These are phyloP conservation scores for Wickerhamomyces sydowiorum DNA, from an alignment of 805 yeast genomes.

Conservation along the genomic window DNA sequence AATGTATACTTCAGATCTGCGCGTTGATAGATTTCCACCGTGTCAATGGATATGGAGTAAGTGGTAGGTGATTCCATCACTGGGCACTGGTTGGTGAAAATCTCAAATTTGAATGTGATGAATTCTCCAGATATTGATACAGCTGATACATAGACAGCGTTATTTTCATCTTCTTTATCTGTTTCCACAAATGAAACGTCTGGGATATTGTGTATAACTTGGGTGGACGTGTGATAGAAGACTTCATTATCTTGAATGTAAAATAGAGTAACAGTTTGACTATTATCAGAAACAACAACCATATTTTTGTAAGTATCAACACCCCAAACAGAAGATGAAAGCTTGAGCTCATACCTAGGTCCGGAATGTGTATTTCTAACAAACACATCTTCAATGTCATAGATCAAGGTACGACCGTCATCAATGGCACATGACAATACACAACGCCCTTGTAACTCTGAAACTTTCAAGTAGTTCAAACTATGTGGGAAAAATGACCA, in stretches of 20 bases:
- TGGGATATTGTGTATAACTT: slow-evolving; percentile 51
- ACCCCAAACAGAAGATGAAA: slow-evolving; percentile 58
- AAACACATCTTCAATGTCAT: slow-evolving; percentile 27
- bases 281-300: slow-evolving; percentile 50
- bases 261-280: slow-evolving; percentile 38
- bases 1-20: neutral
- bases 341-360: slow-evolving; percentile 26
- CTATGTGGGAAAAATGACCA: slow-evolving; percentile 53
- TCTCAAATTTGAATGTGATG: slow-evolving; percentile 9
- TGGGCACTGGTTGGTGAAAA: neutral
- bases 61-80: neutral
- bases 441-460: slow-evolving; percentile 31
- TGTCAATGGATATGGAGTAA: neutral
- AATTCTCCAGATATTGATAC: slow-evolving; percentile 40
- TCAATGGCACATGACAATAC: slow-evolving; percentile 47
- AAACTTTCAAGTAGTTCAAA: slow-evolving; percentile 42
- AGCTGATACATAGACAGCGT: slow-evolving; percentile 28
- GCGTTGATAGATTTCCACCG: neutral
- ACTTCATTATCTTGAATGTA: slow-evolving; percentile 19
- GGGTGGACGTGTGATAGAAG: slow-evolving; percentile 30
- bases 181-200: slow-evolving; percentile 33
- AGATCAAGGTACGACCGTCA: slow-evolving; percentile 45
- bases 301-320: slow-evolving; percentile 38
- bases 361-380: slow-evolving; percentile 18
- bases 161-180: slow-evolving; percentile 10